Conservation (phyloP, 441 rosid species). For the Viola pubescens region DNA sequence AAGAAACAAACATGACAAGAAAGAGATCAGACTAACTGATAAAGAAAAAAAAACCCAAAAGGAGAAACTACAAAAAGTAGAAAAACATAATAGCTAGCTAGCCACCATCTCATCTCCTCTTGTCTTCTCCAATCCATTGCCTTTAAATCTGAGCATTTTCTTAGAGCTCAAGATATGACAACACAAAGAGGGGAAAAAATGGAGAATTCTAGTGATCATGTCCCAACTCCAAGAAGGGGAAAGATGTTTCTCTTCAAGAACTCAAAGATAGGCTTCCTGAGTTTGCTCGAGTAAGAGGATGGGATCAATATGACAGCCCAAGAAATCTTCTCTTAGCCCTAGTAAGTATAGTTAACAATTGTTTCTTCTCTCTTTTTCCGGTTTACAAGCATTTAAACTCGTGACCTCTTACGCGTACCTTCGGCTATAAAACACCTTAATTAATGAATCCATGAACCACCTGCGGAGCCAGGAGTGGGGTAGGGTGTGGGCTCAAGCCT, state of each 20-base stretch:
- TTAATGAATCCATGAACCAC: too few species aligned
- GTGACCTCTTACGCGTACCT: not conserved
- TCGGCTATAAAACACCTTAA: not conserved
- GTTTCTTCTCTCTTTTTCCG: not conserved
- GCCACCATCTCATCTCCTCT: not conserved
- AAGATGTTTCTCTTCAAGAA: conserved; percentile 37
- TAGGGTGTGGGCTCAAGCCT: too few species aligned
- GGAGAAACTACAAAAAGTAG: not conserved
- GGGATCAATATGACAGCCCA: conserved; percentile 43
- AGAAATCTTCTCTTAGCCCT: conserved; percentile 54
- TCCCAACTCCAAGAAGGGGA: not conserved
- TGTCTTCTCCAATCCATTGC: not conserved
- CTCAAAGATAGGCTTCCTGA: conserved; percentile 37
- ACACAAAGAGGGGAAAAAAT: not conserved
- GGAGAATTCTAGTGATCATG: not conserved
- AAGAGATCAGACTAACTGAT: not conserved
- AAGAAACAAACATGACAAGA: not conserved
- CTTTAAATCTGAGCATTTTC: not conserved
- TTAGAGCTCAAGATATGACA: not conserved
- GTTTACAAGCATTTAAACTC: not conserved
- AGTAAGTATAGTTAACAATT: conserved; percentile 17
- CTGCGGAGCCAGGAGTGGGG: not conserved
- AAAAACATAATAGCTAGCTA: not conserved
- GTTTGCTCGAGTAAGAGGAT: conserved; percentile 44
- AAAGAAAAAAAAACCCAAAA: not conserved